Evolutionary conservation across 805 yeast species (phyloP), one percentile per base, ranked within the genome.

Genomic region (Schizosaccharomyces octosporus): DNA sequence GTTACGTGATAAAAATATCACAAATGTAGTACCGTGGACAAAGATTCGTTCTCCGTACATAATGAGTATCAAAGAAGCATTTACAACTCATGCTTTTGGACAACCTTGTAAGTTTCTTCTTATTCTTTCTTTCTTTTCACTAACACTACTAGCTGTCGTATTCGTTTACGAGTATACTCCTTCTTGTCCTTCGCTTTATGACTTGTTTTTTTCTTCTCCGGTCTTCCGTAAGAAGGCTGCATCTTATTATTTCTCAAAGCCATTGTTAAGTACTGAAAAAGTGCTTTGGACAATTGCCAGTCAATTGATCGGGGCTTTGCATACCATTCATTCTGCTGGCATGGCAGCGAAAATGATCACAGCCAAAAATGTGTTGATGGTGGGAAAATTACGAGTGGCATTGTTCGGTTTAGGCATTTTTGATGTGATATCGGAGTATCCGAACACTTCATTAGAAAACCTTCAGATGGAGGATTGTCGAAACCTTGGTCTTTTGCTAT

Each of bases 361-460:
- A 5, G 27, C 45, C 9, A 57, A 93, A 70, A 93, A 93, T 70
- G 94, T 85, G 2, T 76, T 97, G 63, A 72, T 93, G 43, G 87
- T 89, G 13, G 57, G 57, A 13, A 51, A 51, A 51, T 7, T 51
- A 29, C 21, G 57, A 29, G 31, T 51, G 2, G 31, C 57, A 51
- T 19, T 51, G 7, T 51, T 51, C 29, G 57, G 57, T 29, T 9
- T 51, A 5, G 57, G 57, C n/a, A 29, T 51, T 17, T 24, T 6
- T 17, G 57, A 51, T 51, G 57, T 51, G 36, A 51, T 51, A 11
- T 29, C 9, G 6, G 57, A 51, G 7, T 21, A 51, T 24, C 11
- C 36, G 11, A 51, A 21, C 36, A 24, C 13, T n/a, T 29, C 57
- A 2, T 21, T 51, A 29, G 19, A 9, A 17, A 17, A 17, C 1